phyloP scores from a whole-genome alignment of 805 yeast genomes.

The Schizosaccharomyces octosporus region DNA sequence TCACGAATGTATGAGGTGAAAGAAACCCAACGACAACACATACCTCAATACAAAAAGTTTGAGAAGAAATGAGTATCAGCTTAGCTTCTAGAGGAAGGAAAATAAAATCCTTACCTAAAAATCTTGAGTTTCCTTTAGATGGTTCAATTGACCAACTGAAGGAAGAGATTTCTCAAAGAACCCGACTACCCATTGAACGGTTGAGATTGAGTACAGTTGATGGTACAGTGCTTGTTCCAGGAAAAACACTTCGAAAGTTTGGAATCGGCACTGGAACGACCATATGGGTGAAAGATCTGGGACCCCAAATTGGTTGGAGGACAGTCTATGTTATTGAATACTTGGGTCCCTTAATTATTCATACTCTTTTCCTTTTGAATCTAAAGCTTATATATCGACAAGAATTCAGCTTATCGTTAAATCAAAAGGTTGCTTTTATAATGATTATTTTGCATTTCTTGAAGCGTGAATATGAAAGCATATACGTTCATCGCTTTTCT shows the following conservation, averaged over 20 bases:
- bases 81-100: not conserved
- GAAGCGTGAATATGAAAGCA: conserved; percentile 74
- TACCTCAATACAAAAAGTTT: not conserved
- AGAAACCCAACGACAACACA: not conserved
- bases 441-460: conserved; percentile 50
- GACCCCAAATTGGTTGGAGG: conserved; percentile 70
- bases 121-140: conserved; percentile 12
- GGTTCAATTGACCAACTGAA: conserved; percentile 13
- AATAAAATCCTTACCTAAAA: conserved; percentile 10
- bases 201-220: not conserved
- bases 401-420: conserved; percentile 19
- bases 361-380: conserved; percentile 26
- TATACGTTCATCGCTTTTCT: conserved; percentile 65
- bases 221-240: conserved; percentile 19
- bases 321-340: conserved; percentile 76
- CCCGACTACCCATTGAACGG: not conserved
- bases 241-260: conserved; percentile 23
- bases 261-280: conserved; percentile 19
- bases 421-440: conserved; percentile 21
- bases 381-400: conserved; percentile 17
- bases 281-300: conserved; percentile 62
- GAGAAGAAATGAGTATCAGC: not conserved
- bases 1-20: not conserved
- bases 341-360: conserved; percentile 67
- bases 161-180: conserved; percentile 14